Base-by-base conservation (phyloP, 2,329 filamentous ascomycete species). In the Colletotrichum noveboracense region DNA sequence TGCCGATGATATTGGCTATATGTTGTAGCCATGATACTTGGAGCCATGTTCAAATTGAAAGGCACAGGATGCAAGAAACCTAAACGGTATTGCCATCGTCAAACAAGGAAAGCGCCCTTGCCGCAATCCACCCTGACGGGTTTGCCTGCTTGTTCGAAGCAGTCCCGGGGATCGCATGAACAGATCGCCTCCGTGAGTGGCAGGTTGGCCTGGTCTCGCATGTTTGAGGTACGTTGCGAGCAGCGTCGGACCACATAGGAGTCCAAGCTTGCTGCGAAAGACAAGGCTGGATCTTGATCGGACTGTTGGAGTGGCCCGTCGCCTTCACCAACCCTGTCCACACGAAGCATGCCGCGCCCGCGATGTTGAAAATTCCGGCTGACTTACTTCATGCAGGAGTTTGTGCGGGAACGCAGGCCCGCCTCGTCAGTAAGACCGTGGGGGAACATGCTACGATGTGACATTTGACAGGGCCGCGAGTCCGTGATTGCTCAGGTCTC, bases 181-280 rank as follows among this genome's bases (percentile, higher is more conserved):
- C 13, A 76, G 69, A 76, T 77, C 65, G 72, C 60, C 64, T 38
- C 52, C 65, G 68, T 24, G 68, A 76, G 34, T 71, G 70, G 62
- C 70, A 69, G 66, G 38, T 70, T 58, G 34, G 56, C 69, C 76
- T 71, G 66, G 66, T 30, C 55, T 66, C 61, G 62, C 38, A 43
- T 71, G 80, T 81, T 81, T 82, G 80, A 81, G 76, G 75, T 77
- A 75, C 75, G 80, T 82, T 81, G 79, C 79, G 80, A 77, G 72
- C 52, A 74, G 76, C 72, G 48, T 70, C 74, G 70, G 70, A 73
- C 75, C 73, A 77, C 68, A 38, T 28, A 60, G 34, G 64, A 68
- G 73, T 76, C 74, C 58, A 67, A 77, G 71, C 73, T 73, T 38
- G 30, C 21, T 36, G 28, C 12, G 24, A 26, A 55, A 16, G 43